Evolutionary conservation across 1,139 yeast genomes (phyloP).

Genomic region (Kodamaea arcana): DNA sequence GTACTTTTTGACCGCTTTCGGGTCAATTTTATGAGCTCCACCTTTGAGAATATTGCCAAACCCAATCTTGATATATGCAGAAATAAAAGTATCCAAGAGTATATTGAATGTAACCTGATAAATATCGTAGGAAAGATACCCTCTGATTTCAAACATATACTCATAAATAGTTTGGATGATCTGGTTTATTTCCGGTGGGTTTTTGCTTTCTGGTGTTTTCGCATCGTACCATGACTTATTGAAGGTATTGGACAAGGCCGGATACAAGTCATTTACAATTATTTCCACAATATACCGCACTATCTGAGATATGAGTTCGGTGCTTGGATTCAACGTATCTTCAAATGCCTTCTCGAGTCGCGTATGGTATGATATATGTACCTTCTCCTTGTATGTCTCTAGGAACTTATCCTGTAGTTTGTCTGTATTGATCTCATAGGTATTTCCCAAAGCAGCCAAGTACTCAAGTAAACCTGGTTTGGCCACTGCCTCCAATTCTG

Average conservation of each 20-base stretch:
- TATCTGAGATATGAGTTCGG: constrained; percentile 69
- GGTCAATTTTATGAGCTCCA: constrained; percentile 54
- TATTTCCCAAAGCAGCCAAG: constrained; percentile 75
- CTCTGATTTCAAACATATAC: constrained; percentile 62
- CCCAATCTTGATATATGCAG: constrained; percentile 44
- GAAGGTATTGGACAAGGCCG: constrained; percentile 40
- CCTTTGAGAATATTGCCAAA: constrained; percentile 46
- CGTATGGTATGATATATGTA: constrained; percentile 59
- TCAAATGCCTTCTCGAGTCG: constrained; percentile 57
- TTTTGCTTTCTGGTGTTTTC: constrained; percentile 28
- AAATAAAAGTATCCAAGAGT: constrained; percentile 39
- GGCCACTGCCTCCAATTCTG: constrained; percentile 49
- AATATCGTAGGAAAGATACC: constrained; percentile 44
- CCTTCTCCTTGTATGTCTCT: constrained; percentile 59
- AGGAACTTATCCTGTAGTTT: constrained; percentile 73
- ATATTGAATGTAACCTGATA: constrained; percentile 43
- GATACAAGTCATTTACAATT: constrained; percentile 63
- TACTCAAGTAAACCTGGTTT: constrained; percentile 82
- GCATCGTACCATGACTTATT: constrained; percentile 45
- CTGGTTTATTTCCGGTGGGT: constrained; percentile 47
- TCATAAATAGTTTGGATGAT: constrained; percentile 73
- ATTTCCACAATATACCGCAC: constrained; percentile 61
- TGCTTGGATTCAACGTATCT: constrained; percentile 68
- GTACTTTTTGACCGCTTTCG: constrained; percentile 46
- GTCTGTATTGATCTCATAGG: constrained; percentile 82